Evolutionary conservation across 257 asterid species (phyloP).

Genomic region (Phtheirospermum japonicum): DNA sequence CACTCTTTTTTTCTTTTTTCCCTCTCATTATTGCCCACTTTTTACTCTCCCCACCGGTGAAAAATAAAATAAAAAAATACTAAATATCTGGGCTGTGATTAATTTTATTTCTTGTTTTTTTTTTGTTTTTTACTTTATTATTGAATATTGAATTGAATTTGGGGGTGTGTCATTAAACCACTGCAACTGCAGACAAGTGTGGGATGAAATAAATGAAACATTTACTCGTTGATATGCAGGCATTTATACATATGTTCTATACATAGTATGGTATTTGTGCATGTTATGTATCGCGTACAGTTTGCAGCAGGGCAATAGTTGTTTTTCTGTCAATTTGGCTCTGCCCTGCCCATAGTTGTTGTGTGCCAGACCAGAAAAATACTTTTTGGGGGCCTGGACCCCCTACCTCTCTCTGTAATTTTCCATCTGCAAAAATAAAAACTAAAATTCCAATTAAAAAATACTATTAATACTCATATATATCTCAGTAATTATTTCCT

Average conservation of each 20-base stretch:
- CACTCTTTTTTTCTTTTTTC: constrained; percentile 21
- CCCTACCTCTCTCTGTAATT: constrained; percentile 39
- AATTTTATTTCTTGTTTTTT: too few species aligned
- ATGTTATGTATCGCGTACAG: constrained; percentile 1
- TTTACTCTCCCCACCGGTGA: constrained; percentile 22
- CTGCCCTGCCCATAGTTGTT: constrained; percentile 47
- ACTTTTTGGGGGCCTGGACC: constrained; percentile 48
- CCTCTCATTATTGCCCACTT: constrained; percentile 24
- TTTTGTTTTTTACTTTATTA: not conserved
- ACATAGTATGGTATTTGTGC: constrained; percentile 15
- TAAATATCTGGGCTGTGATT: constrained; percentile 5
- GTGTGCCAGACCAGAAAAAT: constrained; percentile 36
- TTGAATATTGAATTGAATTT: not conserved
- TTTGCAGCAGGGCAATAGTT: constrained; percentile 25
- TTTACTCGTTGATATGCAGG: constrained; percentile 30
- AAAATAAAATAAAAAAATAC: not conserved
- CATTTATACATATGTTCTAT: constrained; percentile 23
- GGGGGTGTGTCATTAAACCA: constrained; percentile 16
- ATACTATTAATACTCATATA: not conserved
- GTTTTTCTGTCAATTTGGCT: constrained; percentile 29
- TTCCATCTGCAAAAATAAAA: constrained; percentile 30
- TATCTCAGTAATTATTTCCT: constrained; percentile 28
- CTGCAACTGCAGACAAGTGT: constrained; percentile 34
- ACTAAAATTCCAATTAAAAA: not conserved
- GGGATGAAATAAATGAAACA: constrained; percentile 41